Conservation (phyloP, 306 rosid species). For the Cucumis hystrix region DNA sequence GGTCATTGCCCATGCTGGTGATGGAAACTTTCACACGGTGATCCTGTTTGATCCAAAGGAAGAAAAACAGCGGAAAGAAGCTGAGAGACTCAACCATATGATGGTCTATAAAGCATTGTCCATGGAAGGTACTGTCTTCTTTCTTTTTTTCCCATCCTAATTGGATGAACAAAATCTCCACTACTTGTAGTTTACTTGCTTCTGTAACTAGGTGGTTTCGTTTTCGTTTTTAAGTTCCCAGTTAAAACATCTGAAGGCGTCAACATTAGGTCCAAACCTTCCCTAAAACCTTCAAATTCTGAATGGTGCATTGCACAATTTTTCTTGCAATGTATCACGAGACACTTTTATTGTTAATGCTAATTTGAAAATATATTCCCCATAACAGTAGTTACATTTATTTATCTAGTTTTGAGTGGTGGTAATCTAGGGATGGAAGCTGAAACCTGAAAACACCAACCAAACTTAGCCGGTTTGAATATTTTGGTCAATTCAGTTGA, state of each 20-base stretch:
- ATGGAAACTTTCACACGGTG: conserved; percentile 85
- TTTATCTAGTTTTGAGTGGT: not conserved
- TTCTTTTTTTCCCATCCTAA: not conserved
- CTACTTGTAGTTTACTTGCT: not conserved
- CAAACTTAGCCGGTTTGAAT: not conserved
- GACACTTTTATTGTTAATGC: no score
- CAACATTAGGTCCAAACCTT: not conserved
- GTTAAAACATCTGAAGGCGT: not conserved
- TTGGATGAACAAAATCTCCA: not conserved
- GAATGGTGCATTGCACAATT: no score
- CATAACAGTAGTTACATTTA: not conserved
- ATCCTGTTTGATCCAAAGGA: conserved; percentile 64
- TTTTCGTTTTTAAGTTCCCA: not conserved
- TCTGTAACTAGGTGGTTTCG: not conserved
- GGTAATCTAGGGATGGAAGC: not conserved
- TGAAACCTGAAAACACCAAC: not conserved
- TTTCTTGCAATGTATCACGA: no score
- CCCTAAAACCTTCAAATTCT: not conserved
- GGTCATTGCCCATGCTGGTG: conserved; percentile 91
- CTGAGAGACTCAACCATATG: conserved; percentile 66
- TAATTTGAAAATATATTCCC: not conserved
- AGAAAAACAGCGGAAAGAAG: conserved; percentile 63
- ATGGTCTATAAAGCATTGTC: conserved; percentile 83
- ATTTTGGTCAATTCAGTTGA: not conserved
- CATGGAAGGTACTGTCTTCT: conserved; percentile 53